phyloP scores from a whole-genome alignment of 768 basidiomycete species.

The Russula emetica region DNA sequence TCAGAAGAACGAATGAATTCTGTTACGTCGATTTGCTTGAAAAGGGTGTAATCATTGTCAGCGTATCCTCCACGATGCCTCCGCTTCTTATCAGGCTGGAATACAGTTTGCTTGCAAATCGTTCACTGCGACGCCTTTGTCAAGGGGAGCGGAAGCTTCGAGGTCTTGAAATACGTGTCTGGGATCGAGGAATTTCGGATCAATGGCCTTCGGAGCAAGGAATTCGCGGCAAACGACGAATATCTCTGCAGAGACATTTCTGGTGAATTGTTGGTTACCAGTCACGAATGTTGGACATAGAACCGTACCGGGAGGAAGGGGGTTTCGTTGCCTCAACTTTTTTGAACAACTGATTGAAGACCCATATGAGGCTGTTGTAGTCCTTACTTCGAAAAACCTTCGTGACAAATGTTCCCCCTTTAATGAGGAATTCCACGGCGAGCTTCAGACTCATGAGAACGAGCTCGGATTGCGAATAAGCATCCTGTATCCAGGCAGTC shows the following conservation, averaged over 20 bases:
- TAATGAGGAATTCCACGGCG: conserved; percentile 88
- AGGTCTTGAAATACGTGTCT: conserved; percentile 97
- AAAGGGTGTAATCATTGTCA: conserved; percentile 89
- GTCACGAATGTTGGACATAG: neutral
- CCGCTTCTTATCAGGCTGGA: conserved; percentile 95
- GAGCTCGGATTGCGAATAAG: conserved; percentile 93
- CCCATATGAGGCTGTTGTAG: conserved; percentile 99
- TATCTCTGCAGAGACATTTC: conserved; percentile 99
- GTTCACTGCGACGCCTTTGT: conserved; percentile 53
- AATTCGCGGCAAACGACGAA: conserved; percentile 98
- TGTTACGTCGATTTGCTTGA: conserved; percentile 62
- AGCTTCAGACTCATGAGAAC: conserved; percentile 94
- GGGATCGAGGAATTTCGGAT: conserved; percentile 96
- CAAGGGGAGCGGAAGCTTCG: conserved; percentile 44
- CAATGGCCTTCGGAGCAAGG: conserved; percentile 90
- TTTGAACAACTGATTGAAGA: conserved; percentile 92
- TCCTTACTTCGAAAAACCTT: conserved; percentile 98
- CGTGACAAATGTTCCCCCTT: conserved; percentile 94
- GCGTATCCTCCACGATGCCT: conserved; percentile 91
- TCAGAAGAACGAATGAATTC: conserved; percentile 70
- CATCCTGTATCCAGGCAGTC: conserved; percentile 98
- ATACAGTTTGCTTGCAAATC: conserved; percentile 86
- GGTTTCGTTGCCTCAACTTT: conserved; percentile 99
- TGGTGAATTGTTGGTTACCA: conserved; percentile 32
- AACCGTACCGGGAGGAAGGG: conserved; percentile 82